Percentiles rank a stretch among this genome's conserved stretches.
Conservation (phyloP, 768 basidiomycete species). For the Russula griseocarnosa region DNA sequence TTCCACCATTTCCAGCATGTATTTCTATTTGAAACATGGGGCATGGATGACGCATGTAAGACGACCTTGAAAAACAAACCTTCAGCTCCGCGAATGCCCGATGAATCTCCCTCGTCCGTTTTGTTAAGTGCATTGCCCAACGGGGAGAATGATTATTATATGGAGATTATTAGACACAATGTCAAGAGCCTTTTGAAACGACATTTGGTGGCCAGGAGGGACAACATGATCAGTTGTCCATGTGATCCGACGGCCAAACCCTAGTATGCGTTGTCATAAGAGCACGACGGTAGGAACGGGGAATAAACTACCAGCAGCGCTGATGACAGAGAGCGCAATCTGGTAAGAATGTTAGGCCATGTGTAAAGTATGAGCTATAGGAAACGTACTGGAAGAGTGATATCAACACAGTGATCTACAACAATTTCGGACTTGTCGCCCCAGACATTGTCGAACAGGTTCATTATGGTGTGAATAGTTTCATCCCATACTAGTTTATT, state of each 20-base stretch:
- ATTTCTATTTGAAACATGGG: constrained; percentile 19
- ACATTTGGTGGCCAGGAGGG: constrained; percentile 44
- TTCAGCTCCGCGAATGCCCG: constrained; percentile 44
- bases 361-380: too few relatives aligned
- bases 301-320: constrained; percentile 40
- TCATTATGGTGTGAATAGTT: too few relatives aligned
- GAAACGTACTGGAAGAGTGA: too few relatives aligned
- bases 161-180: constrained; percentile 40
- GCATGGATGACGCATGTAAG: background rate
- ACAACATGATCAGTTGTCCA: constrained; percentile 44
- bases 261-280: constrained; percentile 5
- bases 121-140: constrained; percentile 40
- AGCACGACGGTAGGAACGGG: background rate
- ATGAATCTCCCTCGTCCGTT: constrained; percentile 34
- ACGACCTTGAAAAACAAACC: constrained; percentile 31
- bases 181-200: constrained; percentile 49
- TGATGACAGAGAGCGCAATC: constrained; percentile 55
- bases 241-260: constrained; percentile 50
- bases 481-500: too few relatives aligned
- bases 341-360: constrained; percentile 25
- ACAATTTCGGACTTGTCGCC: too few relatives aligned
- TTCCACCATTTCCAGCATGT: constrained; percentile 33
- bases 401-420: too few relatives aligned
- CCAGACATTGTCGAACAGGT: too few relatives aligned
- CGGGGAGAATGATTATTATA: constrained; percentile 41